Percentiles rank a stretch among this genome's conserved stretches.
phyloP scores from a whole-genome alignment of 2,329 filamentous ascomycete species.

The Fusarium pseudoanthophilum region DNA sequence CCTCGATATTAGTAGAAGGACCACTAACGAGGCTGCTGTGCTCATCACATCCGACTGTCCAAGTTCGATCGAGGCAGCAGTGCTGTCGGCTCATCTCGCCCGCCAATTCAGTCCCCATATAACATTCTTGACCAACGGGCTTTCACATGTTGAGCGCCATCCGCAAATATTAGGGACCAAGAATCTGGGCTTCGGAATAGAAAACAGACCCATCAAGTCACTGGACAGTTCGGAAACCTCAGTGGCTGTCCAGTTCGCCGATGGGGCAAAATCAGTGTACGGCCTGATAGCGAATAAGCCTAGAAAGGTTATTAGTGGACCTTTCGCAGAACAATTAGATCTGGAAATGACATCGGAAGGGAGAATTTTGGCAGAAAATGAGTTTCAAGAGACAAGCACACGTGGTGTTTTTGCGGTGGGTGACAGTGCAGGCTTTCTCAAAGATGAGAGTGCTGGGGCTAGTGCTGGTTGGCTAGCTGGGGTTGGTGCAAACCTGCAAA shows the following conservation, averaged over 20 bases:
- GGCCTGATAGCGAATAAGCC: neutral
- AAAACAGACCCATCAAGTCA: neutral
- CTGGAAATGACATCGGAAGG: neutral
- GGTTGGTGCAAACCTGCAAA: constrained; percentile 1
- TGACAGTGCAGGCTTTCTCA: neutral
- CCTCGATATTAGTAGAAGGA: accelerated
- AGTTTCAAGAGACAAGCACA: neutral
- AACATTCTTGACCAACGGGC: neutral
- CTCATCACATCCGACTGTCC: neutral
- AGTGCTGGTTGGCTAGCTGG: neutral
- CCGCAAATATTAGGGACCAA: neutral
- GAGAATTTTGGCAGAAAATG: accelerated
- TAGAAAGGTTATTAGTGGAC: accelerated
- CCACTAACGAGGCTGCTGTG: accelerated
- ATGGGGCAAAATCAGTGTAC: neutral
- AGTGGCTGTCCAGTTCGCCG: neutral
- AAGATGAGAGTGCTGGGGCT: accelerated
- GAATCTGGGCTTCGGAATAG: accelerated
- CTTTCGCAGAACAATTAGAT: neutral
- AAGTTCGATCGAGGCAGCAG: neutral
- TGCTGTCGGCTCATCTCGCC: neutral
- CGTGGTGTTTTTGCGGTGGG: neutral
- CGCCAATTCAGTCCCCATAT: neutral
- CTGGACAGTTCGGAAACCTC: neutral
- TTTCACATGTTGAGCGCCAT: neutral